These are phyloP conservation scores for Mycena rebaudengoi DNA, from an alignment of 768 basidiomycete genomes.

Conservation along the genomic window DNA sequence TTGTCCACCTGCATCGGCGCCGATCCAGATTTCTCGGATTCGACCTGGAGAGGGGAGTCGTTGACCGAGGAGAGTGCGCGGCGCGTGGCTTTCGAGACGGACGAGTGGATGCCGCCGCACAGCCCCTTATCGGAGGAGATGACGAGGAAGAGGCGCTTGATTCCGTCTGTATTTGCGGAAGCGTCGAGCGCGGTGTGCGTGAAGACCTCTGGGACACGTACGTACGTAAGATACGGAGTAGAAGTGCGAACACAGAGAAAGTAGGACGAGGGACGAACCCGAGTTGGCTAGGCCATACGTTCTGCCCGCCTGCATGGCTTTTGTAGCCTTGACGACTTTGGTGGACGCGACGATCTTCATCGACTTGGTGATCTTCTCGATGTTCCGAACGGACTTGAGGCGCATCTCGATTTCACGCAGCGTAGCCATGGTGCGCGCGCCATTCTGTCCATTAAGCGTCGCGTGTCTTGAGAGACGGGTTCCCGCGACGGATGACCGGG, in stretches of 20 bases:
- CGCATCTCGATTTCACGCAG: conserved; percentile 96
- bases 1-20: conserved; percentile 51
- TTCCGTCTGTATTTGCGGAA: conserved; percentile 68
- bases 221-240: no score
- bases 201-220: conserved; percentile 78
- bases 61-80: conserved; percentile 64
- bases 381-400: conserved; percentile 94
- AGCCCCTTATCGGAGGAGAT: conserved; percentile 98
- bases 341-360: conserved; percentile 99
- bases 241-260: no score
- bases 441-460: no score
- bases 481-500: no score
- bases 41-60: conserved; percentile 55
- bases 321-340: conserved; percentile 92
- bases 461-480: no score
- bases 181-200: conserved; percentile 56
- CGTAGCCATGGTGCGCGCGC: conserved; percentile 96
- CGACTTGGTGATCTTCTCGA: conserved; percentile 99
- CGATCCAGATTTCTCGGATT: conserved; percentile 48
- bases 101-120: conserved; percentile 98
- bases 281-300: conserved; percentile 90
- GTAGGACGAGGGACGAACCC: conserved; percentile 68
- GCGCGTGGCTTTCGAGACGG: conserved; percentile 89
- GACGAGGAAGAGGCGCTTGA: conserved; percentile 89
- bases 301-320: conserved; percentile 91